Evolutionary conservation across 2,329 filamentous ascomycete genomes (phyloP).

Genomic region (Neoarthrinium moseri): DNA sequence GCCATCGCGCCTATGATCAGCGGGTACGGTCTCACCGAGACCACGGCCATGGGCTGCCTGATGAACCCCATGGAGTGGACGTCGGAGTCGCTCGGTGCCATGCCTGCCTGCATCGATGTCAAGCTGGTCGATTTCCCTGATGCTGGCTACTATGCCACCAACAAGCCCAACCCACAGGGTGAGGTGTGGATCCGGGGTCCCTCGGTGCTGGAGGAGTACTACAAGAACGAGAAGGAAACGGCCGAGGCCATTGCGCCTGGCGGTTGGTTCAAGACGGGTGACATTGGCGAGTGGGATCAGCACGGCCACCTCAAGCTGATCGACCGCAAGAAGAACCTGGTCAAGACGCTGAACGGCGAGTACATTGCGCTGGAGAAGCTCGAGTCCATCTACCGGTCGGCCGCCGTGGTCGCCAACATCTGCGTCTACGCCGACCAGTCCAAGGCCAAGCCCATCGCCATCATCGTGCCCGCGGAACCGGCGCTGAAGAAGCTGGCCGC

Average conservation of each 20-base stretch:
- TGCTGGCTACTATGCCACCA: conserved; percentile 74
- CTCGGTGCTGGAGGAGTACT: conserved; percentile 71
- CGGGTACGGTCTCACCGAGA: conserved; percentile 87
- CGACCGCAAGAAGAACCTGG: conserved; percentile 86
- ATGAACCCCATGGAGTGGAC: conserved; percentile 81
- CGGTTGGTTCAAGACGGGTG: conserved; percentile 86
- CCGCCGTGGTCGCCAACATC: conserved; percentile 52
- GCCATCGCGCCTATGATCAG: conserved; percentile 87
- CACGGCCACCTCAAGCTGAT: conserved; percentile 75
- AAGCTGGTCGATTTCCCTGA: conserved; percentile 87
- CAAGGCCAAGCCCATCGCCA: conserved; percentile 53
- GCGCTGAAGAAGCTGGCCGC: conserved; percentile 52
- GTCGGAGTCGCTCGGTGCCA: conserved; percentile 68
- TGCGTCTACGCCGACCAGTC: conserved; percentile 53
- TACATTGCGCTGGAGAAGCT: conserved; percentile 80
- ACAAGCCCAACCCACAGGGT: conserved; percentile 75
- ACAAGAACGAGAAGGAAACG: conserved; percentile 76
- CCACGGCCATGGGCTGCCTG: conserved; percentile 70
- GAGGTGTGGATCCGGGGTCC: conserved; percentile 86
- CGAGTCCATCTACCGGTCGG: conserved; percentile 52
- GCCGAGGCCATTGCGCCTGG: conserved; percentile 66
- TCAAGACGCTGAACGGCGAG: conserved; percentile 80
- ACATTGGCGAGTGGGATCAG: conserved; percentile 75
- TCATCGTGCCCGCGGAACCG: conserved; percentile 56
- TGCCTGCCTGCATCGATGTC: conserved; percentile 72